Evolutionary conservation across 441 rosid species (phyloP), one percentile per base, ranked within the genome.

Genomic region (Melianthus villosus): DNA sequence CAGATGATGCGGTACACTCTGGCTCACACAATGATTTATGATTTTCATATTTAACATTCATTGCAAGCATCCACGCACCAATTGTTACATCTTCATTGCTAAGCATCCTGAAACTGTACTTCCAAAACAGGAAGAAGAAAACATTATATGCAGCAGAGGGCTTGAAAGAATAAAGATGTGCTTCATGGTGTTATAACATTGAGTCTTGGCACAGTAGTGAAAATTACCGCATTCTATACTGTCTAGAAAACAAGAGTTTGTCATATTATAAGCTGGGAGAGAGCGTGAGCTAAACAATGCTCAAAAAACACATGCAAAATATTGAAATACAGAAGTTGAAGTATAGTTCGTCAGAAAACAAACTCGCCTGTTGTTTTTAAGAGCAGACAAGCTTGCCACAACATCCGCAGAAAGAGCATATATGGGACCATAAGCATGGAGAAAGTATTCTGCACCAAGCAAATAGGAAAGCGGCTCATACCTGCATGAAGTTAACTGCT

Each of bases 51-150:
- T 78, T 60, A 26, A 87, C 95, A 64, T 87, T 87, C 93, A 83
- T 87, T 51, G 95, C 91, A 35, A 87, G 79, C 91, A 87, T 83
- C 97, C 91, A 87, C 41, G 95, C 71, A 51, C 87, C 97, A 34
- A 87, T 80, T 26, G 91, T 87, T 41, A 83, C 95, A 53, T 83
- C 97, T 64, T 87, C 95, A 15, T 87, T 83, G 71, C 95, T 87
- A 56, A 83, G 83, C 95, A 83, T 83, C 63, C 93, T 69, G 45
- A 83, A 76, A 58, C 97, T 80, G 75, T 25, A 47, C 37, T 47
- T 59, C 51, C 53, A 58, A 42, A 22, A 37, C 49, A 51, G 9
- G 17, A 46, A 35, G 1, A 8, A 26, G 31, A 40, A 20, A 34
- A 3, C 6, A 9, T 34, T 16, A 45, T 12, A 22, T 7, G 15